These are phyloP conservation scores for Blastomyces gilchristii DNA, from an alignment of 2,329 filamentous ascomycete species.

Conservation along the genomic window DNA sequence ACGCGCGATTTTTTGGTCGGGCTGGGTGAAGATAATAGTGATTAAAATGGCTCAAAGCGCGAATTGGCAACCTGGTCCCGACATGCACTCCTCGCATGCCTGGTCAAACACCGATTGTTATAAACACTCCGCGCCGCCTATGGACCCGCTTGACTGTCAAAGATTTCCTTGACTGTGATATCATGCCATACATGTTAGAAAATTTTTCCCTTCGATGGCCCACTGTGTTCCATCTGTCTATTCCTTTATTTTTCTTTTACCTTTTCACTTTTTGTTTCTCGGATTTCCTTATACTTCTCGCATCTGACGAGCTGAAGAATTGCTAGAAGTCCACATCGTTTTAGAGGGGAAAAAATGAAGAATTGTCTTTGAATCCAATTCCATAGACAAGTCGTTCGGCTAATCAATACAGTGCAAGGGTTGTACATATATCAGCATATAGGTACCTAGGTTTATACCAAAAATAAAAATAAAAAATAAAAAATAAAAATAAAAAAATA, in stretches of 20 bases:
- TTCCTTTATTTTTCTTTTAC: background rate
- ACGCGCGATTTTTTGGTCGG: constrained; percentile 74
- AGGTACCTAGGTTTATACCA: background rate
- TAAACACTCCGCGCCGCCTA: background rate
- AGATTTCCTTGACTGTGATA: background rate
- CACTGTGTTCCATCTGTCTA: background rate
- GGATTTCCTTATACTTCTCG: background rate
- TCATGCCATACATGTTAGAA: background rate
- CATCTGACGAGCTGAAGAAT: background rate
- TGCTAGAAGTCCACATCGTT: background rate
- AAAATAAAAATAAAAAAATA: background rate
- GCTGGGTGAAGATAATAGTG: constrained; percentile 30
- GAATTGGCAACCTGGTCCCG: background rate
- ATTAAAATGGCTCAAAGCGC: background rate
- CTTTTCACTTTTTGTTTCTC: background rate
- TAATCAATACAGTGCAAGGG: constrained; percentile 2
- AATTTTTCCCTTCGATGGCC: background rate
- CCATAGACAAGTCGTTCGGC: background rate
- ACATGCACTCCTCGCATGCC: background rate
- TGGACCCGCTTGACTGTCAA: background rate
- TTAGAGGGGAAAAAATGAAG: background rate
- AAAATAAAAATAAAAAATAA: too few species aligned
- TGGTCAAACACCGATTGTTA: background rate
- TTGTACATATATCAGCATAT: background rate
- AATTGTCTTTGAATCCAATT: background rate